Evolutionary conservation across 2,329 filamentous ascomycete genomes (phyloP).

Genomic region (Arthrinium phaeospermum): DNA sequence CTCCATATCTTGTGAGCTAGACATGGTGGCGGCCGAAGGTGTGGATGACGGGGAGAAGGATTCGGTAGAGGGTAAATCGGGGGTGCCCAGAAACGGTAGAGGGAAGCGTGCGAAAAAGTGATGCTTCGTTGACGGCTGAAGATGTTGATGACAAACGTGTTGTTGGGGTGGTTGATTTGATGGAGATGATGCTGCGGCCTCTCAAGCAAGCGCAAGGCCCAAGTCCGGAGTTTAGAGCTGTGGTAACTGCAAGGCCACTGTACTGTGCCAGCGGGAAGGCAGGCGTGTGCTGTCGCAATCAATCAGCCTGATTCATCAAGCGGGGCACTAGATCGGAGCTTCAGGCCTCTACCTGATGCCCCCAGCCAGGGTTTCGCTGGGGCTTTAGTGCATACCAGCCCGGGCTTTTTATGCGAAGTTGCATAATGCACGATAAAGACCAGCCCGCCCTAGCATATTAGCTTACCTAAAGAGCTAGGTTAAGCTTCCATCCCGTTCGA

Average conservation of each 20-base stretch:
- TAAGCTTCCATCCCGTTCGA: constrained; percentile 7
- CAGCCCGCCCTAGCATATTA: not conserved
- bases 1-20: constrained; percentile 36
- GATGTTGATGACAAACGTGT: constrained; percentile 15
- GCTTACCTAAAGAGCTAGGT: constrained; percentile 2
- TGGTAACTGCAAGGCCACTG: constrained; percentile 13
- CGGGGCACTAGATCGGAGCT: constrained; percentile 21
- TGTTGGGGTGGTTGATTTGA: not conserved
- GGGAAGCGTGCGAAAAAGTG: constrained; percentile 7
- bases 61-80: not conserved
- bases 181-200: constrained; percentile 15
- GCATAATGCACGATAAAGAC: not conserved
- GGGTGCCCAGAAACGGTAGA: not conserved
- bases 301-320: constrained; percentile 38
- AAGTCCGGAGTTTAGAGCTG: constrained; percentile 18
- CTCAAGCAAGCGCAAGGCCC: constrained; percentile 16
- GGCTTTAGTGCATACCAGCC: not conserved
- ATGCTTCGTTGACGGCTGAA: not conserved
- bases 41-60: constrained; percentile 4
- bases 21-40: constrained; percentile 33
- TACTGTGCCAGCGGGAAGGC: constrained; percentile 3
- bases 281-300: constrained; percentile 21
- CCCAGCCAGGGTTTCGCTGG: not conserved
- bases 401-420: not conserved
- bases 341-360: not conserved